Evolutionary conservation across 2,329 filamentous ascomycete genomes (phyloP).

Genomic region (Coniochaeta prunicola): DNA sequence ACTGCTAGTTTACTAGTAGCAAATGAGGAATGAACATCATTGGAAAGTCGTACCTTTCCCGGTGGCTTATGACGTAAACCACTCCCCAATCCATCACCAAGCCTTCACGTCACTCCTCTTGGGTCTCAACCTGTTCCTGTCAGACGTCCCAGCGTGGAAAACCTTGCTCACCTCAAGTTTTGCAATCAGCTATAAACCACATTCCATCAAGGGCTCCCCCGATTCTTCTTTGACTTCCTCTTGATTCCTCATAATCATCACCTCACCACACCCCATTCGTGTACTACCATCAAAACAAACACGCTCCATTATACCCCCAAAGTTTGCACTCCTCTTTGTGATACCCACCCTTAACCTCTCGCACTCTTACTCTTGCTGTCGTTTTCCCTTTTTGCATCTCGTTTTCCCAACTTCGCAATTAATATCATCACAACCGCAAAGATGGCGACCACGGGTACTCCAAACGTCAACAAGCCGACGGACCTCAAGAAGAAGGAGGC

Average conservation of each 20-base stretch:
- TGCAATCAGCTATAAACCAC: conserved; percentile 1
- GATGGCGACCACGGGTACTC: conserved; percentile 11
- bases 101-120: background rate
- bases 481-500: conserved; percentile 71
- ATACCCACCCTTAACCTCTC: conserved; percentile 4
- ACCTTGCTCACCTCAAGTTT: background rate
- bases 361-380: background rate
- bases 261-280: background rate
- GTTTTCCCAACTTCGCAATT: background rate
- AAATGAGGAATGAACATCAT: background rate
- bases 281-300: background rate
- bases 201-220: background rate
- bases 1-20: background rate
- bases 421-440: conserved; percentile 4
- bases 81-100: background rate
- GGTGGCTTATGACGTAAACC: background rate
- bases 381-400: background rate
- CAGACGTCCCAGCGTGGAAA: background rate
- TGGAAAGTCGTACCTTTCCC: background rate
- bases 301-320: background rate
- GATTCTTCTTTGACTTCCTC: background rate
- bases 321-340: conserved; percentile 1
- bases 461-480: conserved; percentile 63
- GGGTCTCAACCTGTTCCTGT: background rate
- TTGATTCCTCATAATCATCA: conserved; percentile 1